A percentile compares a stretch with the other conserved stretches of the same genome.
These are phyloP conservation scores for Scenedesmus sp. DNA, from an alignment of 163 green algal species.

Conservation along the genomic window DNA sequence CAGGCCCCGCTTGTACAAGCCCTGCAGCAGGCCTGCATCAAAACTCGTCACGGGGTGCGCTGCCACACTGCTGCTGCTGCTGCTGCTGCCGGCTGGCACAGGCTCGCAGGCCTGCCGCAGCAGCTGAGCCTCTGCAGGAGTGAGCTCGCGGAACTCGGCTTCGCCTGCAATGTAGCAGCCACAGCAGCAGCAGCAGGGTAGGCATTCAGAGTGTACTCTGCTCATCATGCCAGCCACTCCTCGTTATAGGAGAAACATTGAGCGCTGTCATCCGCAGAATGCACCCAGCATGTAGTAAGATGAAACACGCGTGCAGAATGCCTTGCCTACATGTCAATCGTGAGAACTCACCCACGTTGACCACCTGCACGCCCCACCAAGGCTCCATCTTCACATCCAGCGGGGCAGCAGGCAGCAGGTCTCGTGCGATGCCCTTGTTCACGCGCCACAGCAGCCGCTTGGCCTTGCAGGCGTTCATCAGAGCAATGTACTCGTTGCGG, in stretches of 20 bases:
- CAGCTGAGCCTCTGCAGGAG: slow-evolving; percentile 70
- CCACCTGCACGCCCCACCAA: slow-evolving; percentile 88
- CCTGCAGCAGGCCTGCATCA: slow-evolving; percentile 42
- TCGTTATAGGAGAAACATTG: too few relatives aligned
- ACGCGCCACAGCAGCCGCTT: slow-evolving; percentile 95
- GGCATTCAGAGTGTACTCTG: neutral
- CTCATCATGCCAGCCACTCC: neutral
- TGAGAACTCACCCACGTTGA: slow-evolving; percentile 82
- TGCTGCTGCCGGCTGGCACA: neutral
- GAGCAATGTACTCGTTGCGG: slow-evolving; percentile 96
- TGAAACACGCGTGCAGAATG: neutral
- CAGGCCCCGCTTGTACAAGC: slow-evolving; percentile 83
- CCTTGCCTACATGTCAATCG: neutral
- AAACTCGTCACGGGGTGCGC: slow-evolving; percentile 11
- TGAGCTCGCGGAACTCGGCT: slow-evolving; percentile 80
- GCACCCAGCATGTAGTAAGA: neutral
- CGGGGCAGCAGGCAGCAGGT: slow-evolving; percentile 82
- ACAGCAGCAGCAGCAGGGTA: neutral
- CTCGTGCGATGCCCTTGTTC: slow-evolving; percentile 87
- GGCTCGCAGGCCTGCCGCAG: slow-evolving; percentile 34
- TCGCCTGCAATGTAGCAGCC: slow-evolving; percentile 52
- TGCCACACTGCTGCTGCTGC: neutral
- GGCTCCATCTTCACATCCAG: slow-evolving; percentile 75
- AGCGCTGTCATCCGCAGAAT: neutral
- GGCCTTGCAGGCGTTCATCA: slow-evolving; percentile 89